Evolutionary conservation across 805 yeast species (phyloP), one percentile per base, ranked within the genome.

Genomic region (Suhomyces faveliae): DNA sequence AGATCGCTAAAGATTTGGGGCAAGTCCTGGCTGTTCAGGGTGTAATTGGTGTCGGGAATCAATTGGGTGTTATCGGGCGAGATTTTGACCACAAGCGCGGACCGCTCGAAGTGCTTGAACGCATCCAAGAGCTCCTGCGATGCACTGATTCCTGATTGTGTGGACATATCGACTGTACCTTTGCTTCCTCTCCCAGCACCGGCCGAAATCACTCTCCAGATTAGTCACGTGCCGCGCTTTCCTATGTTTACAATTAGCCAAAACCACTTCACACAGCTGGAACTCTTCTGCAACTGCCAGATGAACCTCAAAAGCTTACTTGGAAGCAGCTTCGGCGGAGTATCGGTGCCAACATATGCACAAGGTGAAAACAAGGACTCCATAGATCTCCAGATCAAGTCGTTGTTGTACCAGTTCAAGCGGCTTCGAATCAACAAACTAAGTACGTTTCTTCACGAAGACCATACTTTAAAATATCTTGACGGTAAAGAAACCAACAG

Each of bases 351-450:
- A 22, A 41, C 47, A 17, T 56, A 50, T 45, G 37, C 51, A 29
- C 57, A 47, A 39, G 61, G 59, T 2, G 49, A 43, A 7, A 51
- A 40, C 10, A 49, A 47, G 47, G 89, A 84, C 58, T 74, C 83
- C 4, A 72, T 81, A 10, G 87, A 83, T 53, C 68, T 84, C 17
- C 87, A 83, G 51, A 73, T 83, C 48, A 81, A 78, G 56, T 73
- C 88, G 2, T 63, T 85, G 47, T 60, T 72, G 23, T 85, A 85
- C 59, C 70, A 81, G 60, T 85, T 76, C 66, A 74, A 76, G 49
- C 66, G 88, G 43, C 69, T 78, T 46, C 65, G 69, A 17, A 68
- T 81, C 29, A 67, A 74, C 48, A 63, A 61, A 23, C 56, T 78
- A 12, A 60, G 76, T 0, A 63, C 80, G 0, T 81, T 81, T 53